phyloP scores from a whole-genome alignment of 2,329 filamentous ascomycete species.

The Sarocladiaceae sp. region DNA sequence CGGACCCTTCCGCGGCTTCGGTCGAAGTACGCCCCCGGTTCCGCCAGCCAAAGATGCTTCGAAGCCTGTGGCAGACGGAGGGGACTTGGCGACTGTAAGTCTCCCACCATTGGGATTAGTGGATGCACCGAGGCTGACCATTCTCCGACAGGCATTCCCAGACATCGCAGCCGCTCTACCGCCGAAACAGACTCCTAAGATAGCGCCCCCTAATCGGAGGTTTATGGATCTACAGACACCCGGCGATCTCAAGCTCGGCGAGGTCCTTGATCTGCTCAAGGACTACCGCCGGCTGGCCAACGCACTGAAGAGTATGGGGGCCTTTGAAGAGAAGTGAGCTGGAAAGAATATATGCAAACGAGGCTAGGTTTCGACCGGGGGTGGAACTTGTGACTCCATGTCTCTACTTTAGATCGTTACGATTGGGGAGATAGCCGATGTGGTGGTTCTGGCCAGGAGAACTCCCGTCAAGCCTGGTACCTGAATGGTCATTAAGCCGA shows the following conservation, averaged over 20 bases:
- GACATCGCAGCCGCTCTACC: constrained; percentile 50
- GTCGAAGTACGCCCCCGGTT: constrained; percentile 26
- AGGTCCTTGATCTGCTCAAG: constrained; percentile 63
- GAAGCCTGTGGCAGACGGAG: constrained; percentile 38
- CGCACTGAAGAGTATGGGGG: constrained; percentile 56
- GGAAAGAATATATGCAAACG: no score
- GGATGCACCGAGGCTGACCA: background rate
- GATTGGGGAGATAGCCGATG: no score
- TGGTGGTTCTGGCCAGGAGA: no score
- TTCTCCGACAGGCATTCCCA: constrained; percentile 46
- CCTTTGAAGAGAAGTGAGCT: constrained; percentile 44
- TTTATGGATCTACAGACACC: constrained; percentile 69
- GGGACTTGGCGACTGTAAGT: constrained; percentile 52
- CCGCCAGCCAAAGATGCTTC: constrained; percentile 33
- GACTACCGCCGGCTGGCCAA: constrained; percentile 69
- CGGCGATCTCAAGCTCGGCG: constrained; percentile 64
- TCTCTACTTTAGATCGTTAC: no score
- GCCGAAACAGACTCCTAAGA: constrained; percentile 45
- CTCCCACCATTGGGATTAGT: no score
- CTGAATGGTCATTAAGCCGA: no score
- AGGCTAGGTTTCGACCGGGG: background rate
- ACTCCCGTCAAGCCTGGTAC: no score
- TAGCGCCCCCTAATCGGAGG: constrained; percentile 61
- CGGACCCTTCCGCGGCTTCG: constrained; percentile 68
- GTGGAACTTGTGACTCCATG: no score